A percentile compares a stretch with the other conserved stretches of the same genome.
These are phyloP conservation scores for Oropetium thomaeum DNA, from an alignment of 176 grass and related monocot genomes.

Conservation along the genomic window DNA sequence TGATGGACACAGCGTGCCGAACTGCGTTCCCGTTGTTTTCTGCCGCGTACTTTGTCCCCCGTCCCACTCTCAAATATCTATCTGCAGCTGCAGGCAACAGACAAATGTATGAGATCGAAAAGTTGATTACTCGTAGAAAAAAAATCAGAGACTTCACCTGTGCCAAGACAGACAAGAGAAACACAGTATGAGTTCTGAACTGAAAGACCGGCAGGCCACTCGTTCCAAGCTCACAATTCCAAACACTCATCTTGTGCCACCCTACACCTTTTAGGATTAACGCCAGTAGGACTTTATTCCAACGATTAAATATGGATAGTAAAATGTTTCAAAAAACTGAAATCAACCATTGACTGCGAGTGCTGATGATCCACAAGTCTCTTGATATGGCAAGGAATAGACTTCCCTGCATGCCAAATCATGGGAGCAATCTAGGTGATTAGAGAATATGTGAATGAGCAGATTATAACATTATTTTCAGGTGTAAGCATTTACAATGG, in stretches of 20 bases:
- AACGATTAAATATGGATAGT: neutral
- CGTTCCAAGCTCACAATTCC: neutral
- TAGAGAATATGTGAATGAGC: constrained; percentile 1
- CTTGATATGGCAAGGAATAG: constrained; percentile 23
- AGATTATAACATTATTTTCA: constrained; percentile 5
- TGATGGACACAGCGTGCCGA: constrained; percentile 32
- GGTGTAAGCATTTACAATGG: neutral
- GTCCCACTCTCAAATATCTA: constrained; percentile 22
- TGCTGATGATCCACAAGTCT: neutral
- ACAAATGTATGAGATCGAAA: constrained; percentile 39
- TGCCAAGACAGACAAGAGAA: constrained; percentile 14
- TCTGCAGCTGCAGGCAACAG: neutral
- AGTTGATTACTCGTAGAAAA: constrained; percentile 13
- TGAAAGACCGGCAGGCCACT: neutral
- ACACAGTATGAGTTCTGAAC: constrained; percentile 20
- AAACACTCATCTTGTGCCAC: neutral
- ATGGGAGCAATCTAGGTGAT: neutral
- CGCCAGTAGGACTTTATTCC: neutral
- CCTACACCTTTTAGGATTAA: too few relatives aligned
- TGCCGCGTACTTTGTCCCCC: constrained; percentile 25
- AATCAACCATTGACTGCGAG: neutral
- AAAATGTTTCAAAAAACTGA: neutral
- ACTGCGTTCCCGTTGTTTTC: constrained; percentile 52
- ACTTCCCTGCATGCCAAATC: constrained; percentile 5
- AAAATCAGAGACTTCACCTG: constrained; percentile 30